These are phyloP conservation scores for Candida jianshihensis DNA, from an alignment of 805 yeast genomes.

Conservation along the genomic window DNA sequence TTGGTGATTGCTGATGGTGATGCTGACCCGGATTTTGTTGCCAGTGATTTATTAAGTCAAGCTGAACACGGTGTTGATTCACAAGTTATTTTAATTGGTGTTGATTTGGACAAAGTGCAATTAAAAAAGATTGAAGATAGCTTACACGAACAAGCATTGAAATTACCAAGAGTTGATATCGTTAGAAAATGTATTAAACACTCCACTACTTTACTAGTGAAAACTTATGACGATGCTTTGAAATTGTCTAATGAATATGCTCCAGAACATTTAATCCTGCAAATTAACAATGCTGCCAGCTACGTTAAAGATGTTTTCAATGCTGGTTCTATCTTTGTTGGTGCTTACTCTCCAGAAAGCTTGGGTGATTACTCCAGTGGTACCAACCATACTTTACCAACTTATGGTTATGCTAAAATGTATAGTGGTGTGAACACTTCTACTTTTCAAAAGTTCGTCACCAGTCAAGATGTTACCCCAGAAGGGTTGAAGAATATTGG, in stretches of 20 bases:
- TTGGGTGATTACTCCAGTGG: conserved; percentile 99
- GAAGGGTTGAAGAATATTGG: conserved; percentile 86
- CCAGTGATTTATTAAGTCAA: conserved; percentile 92
- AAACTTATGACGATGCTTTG: conserved; percentile 71
- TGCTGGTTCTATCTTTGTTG: conserved; percentile 97
- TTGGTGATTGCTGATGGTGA: conserved; percentile 84
- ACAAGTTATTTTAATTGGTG: conserved; percentile 88
- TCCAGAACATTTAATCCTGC: conserved; percentile 95
- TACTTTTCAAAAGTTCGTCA: conserved; percentile 91
- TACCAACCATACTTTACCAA: conserved; percentile 97
- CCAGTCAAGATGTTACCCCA: conserved; percentile 84
- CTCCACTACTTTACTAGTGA: conserved; percentile 72
- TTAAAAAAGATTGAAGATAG: conserved; percentile 72
- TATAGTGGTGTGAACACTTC: conserved; percentile 96
- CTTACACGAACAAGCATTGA: conserved; percentile 74
- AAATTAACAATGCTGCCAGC: conserved; percentile 68
- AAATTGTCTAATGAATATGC: conserved; percentile 87
- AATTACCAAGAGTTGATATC: conserved; percentile 86
- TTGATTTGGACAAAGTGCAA: conserved; percentile 54
- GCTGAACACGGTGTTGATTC: conserved; percentile 99
- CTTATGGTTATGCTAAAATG: conserved; percentile 97
- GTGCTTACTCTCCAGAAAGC: conserved; percentile 93
- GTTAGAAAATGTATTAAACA: conserved; percentile 89
- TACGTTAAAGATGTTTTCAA: conserved; percentile 73
- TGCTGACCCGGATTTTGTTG: conserved; percentile 94